These are phyloP conservation scores for Xylaria sp. DNA, from an alignment of 2,329 filamentous ascomycete genomes.

Conservation along the genomic window DNA sequence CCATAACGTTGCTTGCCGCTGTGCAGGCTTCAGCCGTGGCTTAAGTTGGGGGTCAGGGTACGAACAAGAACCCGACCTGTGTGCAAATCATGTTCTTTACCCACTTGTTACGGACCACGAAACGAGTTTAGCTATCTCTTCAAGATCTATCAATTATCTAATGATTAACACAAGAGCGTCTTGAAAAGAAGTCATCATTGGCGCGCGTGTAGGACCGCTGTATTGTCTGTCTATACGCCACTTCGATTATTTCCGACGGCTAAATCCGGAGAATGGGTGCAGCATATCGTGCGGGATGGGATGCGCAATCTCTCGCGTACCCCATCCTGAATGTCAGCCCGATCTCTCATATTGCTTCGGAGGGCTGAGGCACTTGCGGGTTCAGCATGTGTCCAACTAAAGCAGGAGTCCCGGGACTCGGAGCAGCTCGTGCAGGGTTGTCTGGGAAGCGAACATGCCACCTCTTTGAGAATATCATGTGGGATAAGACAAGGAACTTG, in stretches of 20 bases:
- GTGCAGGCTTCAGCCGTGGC: not conserved
- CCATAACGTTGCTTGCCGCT: not conserved
- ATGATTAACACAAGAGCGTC: not conserved
- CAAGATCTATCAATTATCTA: not conserved
- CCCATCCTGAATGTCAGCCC: constrained; percentile 9
- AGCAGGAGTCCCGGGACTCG: constrained; percentile 12
- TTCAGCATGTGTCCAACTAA: constrained; percentile 7
- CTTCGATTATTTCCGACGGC: constrained; percentile 36
- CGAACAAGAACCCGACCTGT: not conserved
- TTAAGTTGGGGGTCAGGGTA: not conserved
- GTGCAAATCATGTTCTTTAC: not conserved
- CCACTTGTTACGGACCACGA: not conserved
- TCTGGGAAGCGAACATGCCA: constrained; percentile 19
- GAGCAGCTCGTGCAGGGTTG: constrained; percentile 11
- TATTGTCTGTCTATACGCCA: constrained; percentile 5
- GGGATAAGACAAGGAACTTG: constrained; percentile 9
- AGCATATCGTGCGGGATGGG: constrained; percentile 23
- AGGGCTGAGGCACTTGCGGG: constrained; percentile 20
- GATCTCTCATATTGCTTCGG: not conserved
- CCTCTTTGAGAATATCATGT: not conserved
- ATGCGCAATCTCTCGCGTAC: constrained; percentile 11
- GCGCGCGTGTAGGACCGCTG: constrained; percentile 16
- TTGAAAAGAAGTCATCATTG: not conserved
- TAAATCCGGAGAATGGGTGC: constrained; percentile 34
- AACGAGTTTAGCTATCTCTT: not conserved